A percentile compares a stretch with the other conserved stretches of the same genome.
These are phyloP conservation scores for Globisporangium sylvaticum DNA, from an alignment of 352 stramenopile genomes.

Conservation along the genomic window DNA sequence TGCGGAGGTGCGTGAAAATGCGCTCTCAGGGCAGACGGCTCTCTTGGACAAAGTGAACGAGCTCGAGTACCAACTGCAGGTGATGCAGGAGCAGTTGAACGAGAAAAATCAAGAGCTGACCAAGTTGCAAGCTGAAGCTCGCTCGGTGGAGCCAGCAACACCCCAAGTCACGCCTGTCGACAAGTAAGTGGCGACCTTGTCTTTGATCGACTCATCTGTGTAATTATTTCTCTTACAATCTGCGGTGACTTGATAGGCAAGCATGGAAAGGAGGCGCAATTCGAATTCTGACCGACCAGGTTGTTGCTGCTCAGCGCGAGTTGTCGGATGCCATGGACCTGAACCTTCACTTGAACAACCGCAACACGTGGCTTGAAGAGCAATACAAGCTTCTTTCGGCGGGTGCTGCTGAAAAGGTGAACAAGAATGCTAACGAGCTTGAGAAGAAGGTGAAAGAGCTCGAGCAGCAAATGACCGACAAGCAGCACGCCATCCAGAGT, in stretches of 20 bases:
- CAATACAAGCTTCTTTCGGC: constrained; percentile 47
- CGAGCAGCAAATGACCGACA: constrained; percentile 17
- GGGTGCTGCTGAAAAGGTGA: constrained; percentile 20
- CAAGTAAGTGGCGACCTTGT: constrained; percentile 25
- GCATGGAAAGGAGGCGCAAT: constrained; percentile 52
- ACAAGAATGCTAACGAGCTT: constrained; percentile 21
- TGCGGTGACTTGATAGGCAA: constrained; percentile 9
- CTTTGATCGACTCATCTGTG: neutral
- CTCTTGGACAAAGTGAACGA: constrained; percentile 50
- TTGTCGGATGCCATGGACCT: constrained; percentile 82
- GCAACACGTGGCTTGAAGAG: constrained; percentile 75
- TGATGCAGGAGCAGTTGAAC: constrained; percentile 56
- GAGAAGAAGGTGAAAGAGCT: constrained; percentile 28
- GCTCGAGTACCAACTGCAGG: constrained; percentile 56
- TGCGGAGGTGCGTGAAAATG: constrained; percentile 50
- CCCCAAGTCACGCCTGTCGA: constrained; percentile 15
- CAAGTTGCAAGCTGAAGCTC: constrained; percentile 30
- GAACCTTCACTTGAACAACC: constrained; percentile 76
- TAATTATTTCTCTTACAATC: neutral
- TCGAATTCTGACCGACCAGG: constrained; percentile 66
- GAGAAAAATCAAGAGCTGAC: constrained; percentile 52
- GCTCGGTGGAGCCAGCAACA: constrained; percentile 1
- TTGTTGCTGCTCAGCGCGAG: constrained; percentile 61
- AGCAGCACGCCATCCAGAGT: constrained; percentile 1
- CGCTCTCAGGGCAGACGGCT: constrained; percentile 45